Evolutionary conservation across 2,329 filamentous ascomycete species (phyloP), one percentile per base, ranked within the genome.

Genomic region (Myriosclerotinia duriaeana): DNA sequence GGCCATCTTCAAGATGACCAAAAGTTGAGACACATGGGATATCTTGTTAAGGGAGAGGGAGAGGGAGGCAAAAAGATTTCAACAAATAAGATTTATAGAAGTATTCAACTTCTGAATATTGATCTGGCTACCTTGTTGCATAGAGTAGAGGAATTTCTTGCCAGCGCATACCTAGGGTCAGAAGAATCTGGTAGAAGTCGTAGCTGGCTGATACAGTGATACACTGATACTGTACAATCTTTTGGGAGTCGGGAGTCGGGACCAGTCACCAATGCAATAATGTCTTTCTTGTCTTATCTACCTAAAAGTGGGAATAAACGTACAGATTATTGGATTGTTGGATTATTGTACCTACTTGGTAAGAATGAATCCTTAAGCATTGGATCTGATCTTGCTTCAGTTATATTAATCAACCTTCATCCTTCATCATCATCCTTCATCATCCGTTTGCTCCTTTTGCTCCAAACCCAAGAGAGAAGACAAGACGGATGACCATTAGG

Each of bases 81-180:
- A 44, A 50, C 62, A 64, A 64, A 64, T 64, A 36, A 64, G 62
- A 58, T 38, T 46, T 20, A 38, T 48, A 30, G 40, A 55, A 64
- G 20, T 56, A 50, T 58, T 58, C 62, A 54, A n/a, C 20, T 38
- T 52, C 30, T 36, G 56, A 34, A 2, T 46, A 36, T 58, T 59
- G n/a, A 65, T 59, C 62, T 50, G 34, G 30, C 53, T 59, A 17
- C 17, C 17, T 53, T 26, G n/a, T 65, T 59, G 62, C 64, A 66
- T 62, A 30, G 34, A 34, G 17, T 40, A 30, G 15, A 42, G 40
- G 26, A 26, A 26, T 26, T 26, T 26, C 26, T 26, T 65, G 62
- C 62, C 62, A 65, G 53, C 62, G 62, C 62, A 65, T 65, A 65
- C 26, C 26, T 26, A 26, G 26, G 44, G 53, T 38, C 22, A 38